Evolutionary conservation across 805 yeast genomes (phyloP), one percentile per base, ranked within the genome.

Genomic region (Candida arabinofermentans): DNA sequence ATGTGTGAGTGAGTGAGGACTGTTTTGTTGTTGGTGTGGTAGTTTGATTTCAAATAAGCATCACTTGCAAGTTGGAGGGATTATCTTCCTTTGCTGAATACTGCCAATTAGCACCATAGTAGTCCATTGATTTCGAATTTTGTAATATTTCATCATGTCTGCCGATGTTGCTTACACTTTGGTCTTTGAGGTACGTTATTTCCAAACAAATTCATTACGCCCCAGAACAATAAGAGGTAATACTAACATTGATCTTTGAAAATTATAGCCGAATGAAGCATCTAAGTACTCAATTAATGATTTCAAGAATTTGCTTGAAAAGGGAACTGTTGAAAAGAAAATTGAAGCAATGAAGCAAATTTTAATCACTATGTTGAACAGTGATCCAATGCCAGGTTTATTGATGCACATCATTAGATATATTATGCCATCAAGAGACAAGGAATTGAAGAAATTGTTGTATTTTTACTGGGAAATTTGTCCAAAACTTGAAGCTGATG

Each of bases 381-480:
- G 97, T 26, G 95, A 91, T 56, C 81, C 95, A 44, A 72, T 91
- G 81, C 95, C 96, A 14, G 93, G 86, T 44, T 71, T 93, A 51
- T 76, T 93, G 66, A 93, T 93, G 99, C 96, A 90, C 62, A 86
- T 93, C 53, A 91, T 93, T 58, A 82, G 99, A 59, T 95, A 87
- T 58, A 91, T 95, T 44, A 89, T 93, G 97, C 99, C 99, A 13
- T 86, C 96, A 14, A 86, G 75, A 58, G 80, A 83, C 67, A 95
- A 93, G 67, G 86, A 82, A 56, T 78, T 95, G 66, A 93, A 93
- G 74, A 93, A 90, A 66, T 73, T 93, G 60, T 72, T 95, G 49
- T 93, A 91, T 59, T 86, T 88, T 57, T 93, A 93, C 71, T 93
- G 98, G 98, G 99, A 93, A 66, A 87, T 91, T 42, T 95, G 96